A percentile compares a stretch with the other conserved stretches of the same genome.
These are phyloP conservation scores for Actinidia polygama DNA, from an alignment of 179 eudicot genomes.

Conservation along the genomic window DNA sequence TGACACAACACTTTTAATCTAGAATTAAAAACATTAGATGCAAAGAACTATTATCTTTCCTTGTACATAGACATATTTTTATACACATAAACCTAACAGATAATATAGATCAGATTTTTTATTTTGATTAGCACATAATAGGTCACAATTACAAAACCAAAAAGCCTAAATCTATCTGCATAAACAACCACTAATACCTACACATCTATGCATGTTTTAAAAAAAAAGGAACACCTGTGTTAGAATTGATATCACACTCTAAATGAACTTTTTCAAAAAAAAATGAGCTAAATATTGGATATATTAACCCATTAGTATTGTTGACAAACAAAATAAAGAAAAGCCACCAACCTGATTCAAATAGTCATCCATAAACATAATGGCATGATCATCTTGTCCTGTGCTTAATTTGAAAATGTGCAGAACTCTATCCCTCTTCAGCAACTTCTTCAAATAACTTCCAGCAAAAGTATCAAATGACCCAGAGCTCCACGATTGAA, in stretches of 20 bases:
- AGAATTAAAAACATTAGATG: constrained; percentile 23
- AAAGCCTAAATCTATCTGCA: background rate
- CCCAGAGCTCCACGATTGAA: too few relatives aligned
- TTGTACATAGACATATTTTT: background rate
- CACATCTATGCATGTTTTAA: background rate
- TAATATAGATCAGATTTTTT: background rate
- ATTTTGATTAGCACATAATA: background rate
- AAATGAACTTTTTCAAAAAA: background rate
- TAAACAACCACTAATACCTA: background rate
- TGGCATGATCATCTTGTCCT: constrained; percentile 99
- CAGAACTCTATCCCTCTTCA: constrained; percentile 72
- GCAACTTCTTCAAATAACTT: too few relatives aligned
- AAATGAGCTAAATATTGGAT: background rate
- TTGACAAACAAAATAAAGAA: background rate
- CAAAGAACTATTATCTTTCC: constrained; percentile 7
- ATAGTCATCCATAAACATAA: constrained; percentile 94
- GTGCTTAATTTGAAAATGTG: constrained; percentile 86
- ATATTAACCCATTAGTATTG: background rate
- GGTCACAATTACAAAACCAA: background rate
- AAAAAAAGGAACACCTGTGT: background rate
- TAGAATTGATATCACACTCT: background rate
- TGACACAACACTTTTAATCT: constrained; percentile 67
- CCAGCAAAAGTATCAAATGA: too few relatives aligned
- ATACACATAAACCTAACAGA: constrained; percentile 5
- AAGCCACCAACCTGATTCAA: constrained; percentile 61